Base-by-base conservation (phyloP, 805 yeast species). In the Vanderwaltozyma verrucispora region DNA sequence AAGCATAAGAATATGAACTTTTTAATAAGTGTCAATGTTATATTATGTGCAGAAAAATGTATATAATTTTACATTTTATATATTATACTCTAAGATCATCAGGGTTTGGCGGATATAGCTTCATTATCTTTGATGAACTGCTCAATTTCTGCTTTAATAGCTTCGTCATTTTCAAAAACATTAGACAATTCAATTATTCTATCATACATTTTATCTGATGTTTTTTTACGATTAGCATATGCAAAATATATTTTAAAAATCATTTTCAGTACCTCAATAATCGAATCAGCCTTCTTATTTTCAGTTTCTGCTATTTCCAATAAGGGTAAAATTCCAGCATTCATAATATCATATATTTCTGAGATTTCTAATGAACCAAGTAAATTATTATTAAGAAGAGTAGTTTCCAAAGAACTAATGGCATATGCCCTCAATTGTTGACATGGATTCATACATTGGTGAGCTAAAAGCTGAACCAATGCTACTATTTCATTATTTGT, bases 391-490 rank as follows among this genome's bases (percentile, higher is more conserved):
- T 59, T 45, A 11, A 66, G 38, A 15, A 36, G 18, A 3, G 28
- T 17, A 2, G 10, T 20, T 41, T 81, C 82, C 36, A 88, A 67
- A 0, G 73, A 58, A 16, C 68, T 67, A 30, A 86, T 59, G 0
- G 95, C 88, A 55, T 69, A 74, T 0, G 71, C 59, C 28, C 95
- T 65, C 10, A 87, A 64, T 51, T 83, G 87, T 20, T 84, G 66
- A 54, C 94, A 84, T 15, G 95, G 95, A 50, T 87, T 87, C 54
- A 81, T 71, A 54, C 95, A 83, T 56, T 88, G 96, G 50, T 82
- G 89, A 0, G 92, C 86, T 37, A 87, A 66, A 0, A 94, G 94
- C 53, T 85, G 89, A 21, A 82, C 67, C 42, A 84, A 64, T 1
- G 94, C 80, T 45, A 63, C 56, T 32, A 55, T 56, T 42, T 62